phyloP scores from a whole-genome alignment of 192 early-diverging fungal species.

The Pecoramyces ruminantium region DNA sequence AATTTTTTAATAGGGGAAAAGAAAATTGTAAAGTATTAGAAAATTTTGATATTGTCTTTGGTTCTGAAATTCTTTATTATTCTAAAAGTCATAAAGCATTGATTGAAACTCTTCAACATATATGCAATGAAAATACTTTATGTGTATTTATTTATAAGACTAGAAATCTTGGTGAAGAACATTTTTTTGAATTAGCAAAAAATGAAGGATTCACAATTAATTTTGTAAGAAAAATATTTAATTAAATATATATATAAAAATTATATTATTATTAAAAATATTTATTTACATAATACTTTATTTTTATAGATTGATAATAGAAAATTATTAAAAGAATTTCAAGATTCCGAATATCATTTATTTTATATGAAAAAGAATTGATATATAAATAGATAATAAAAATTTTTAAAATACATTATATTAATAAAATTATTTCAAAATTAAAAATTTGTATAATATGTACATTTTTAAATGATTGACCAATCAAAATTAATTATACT shows the following conservation, averaged over 20 bases:
- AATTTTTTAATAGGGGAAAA: background rate
- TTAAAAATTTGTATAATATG: too few relatives aligned
- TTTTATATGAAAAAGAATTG: background rate
- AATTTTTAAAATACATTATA: too few relatives aligned
- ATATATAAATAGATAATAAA: too few relatives aligned
- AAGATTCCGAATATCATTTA: background rate
- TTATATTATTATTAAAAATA: too few relatives aligned
- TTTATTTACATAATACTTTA: too few relatives aligned
- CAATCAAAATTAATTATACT: too few relatives aligned
- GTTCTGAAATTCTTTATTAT: background rate
- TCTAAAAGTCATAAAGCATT: background rate
- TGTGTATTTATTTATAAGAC: background rate
- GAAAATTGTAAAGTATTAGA: background rate
- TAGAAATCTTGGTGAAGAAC: background rate
- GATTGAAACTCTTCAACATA: background rate
- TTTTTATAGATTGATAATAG: background rate
- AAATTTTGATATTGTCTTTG: background rate
- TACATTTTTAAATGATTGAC: too few relatives aligned
- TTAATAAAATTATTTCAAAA: too few relatives aligned
- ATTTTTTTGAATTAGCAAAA: background rate
- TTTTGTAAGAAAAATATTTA: too few relatives aligned
- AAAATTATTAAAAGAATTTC: background rate
- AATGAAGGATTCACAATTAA: background rate
- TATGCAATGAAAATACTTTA: background rate
- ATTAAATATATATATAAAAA: too few relatives aligned